phyloP scores from a whole-genome alignment of 2,329 filamentous ascomycete species.

The Aspergillus carbonarius region DNA sequence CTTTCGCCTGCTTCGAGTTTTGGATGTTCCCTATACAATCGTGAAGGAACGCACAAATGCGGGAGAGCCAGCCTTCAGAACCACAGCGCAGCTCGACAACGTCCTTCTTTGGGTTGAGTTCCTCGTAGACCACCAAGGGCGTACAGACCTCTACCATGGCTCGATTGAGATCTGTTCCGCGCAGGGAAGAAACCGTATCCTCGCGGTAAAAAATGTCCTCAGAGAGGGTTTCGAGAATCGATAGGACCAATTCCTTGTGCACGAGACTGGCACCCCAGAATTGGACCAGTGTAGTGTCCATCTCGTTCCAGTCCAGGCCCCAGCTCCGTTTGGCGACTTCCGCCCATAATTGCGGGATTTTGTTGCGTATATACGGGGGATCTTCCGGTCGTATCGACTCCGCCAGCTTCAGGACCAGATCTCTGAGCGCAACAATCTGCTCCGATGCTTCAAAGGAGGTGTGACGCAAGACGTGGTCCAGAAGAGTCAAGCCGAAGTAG shows the following conservation, averaged over 20 bases:
- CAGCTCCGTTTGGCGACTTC: slow-evolving; percentile 91
- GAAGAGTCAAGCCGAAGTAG: slow-evolving; percentile 88
- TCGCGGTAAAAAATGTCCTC: slow-evolving; percentile 93
- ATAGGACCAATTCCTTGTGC: slow-evolving; percentile 84
- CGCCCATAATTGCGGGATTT: slow-evolving; percentile 90
- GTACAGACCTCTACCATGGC: slow-evolving; percentile 94
- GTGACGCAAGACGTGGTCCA: slow-evolving; percentile 87
- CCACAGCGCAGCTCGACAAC: slow-evolving; percentile 71
- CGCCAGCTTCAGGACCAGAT: slow-evolving; percentile 77
- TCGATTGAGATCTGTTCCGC: slow-evolving; percentile 80
- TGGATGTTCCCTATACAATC: slow-evolving; percentile 69
- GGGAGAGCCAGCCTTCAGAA: slow-evolving; percentile 81
- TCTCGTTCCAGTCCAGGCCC: slow-evolving; percentile 90
- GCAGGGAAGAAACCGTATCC: slow-evolving; percentile 78
- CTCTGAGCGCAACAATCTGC: slow-evolving; percentile 67
- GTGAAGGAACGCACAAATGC: slow-evolving; percentile 71
- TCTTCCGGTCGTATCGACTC: slow-evolving; percentile 69
- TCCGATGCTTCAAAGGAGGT: slow-evolving; percentile 69
- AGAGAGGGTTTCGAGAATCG: slow-evolving; percentile 84
- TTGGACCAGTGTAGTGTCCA: slow-evolving; percentile 79
- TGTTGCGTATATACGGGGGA: slow-evolving; percentile 83
- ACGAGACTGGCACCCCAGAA: slow-evolving; percentile 67
- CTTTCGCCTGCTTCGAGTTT: slow-evolving; percentile 65
- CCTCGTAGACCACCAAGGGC: slow-evolving; percentile 69
- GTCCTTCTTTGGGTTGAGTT: slow-evolving; percentile 73